A percentile compares a stretch with the other conserved stretches of the same genome.
Conservation (phyloP, 345 rosid species). For the Dipteronia sinensis region DNA sequence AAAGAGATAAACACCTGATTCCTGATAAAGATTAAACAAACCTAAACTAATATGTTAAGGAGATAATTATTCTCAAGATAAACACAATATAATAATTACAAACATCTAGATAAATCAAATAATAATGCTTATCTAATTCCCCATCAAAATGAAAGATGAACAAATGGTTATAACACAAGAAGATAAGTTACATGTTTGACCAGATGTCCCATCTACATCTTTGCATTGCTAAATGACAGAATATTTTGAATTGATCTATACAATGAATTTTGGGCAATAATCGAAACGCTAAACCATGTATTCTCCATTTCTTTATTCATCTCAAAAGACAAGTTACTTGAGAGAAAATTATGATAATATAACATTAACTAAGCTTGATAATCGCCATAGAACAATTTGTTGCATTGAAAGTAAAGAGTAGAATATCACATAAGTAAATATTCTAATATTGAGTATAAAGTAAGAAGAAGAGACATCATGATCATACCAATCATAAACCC, state of each 20-base stretch:
- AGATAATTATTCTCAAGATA: no score
- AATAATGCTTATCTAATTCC: no score
- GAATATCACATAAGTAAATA: background rate
- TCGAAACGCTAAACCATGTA: no score
- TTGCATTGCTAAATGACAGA: background rate
- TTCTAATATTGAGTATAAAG: background rate
- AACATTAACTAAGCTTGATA: background rate
- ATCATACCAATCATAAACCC: conserved; percentile 85
- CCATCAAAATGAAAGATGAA: conserved; percentile 1
- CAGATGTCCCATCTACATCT: background rate
- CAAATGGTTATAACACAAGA: conserved; percentile 1
- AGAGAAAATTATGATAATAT: no score
- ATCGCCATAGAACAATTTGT: background rate
- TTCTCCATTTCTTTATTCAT: no score
- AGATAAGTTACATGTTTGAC: background rate
- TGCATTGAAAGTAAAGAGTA: background rate
- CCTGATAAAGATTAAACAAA: no score
- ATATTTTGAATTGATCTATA: background rate
- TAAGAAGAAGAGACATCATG: conserved; percentile 21
- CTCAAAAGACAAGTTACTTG: no score
- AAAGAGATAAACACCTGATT: no score
- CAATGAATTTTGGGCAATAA: background rate
- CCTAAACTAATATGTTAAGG: no score
- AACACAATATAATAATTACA: no score
- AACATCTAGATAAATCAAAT: no score